Evolutionary conservation across 108 stramenopile genomes (phyloP).

Genomic region (Bacterosira constricta): DNA sequence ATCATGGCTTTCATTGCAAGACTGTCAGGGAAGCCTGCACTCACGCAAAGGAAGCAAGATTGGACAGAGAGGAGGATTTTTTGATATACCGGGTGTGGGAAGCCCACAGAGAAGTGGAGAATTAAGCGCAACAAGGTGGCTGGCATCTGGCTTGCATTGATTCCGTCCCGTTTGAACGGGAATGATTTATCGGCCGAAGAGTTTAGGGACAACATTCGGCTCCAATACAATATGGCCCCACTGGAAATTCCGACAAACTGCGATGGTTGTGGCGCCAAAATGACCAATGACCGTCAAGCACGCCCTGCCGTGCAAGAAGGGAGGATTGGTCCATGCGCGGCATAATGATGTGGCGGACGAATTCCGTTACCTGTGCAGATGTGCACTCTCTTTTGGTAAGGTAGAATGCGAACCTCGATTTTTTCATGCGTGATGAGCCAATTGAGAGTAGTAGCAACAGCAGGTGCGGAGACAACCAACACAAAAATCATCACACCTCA

Average conservation of each 20-base stretch:
- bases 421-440: neutral
- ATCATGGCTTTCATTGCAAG: no score
- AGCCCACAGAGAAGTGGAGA: no score
- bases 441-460: neutral
- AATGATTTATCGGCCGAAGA: conserved; percentile 20
- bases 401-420: neutral
- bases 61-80: no score
- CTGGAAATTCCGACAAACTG: neutral
- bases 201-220: conserved; percentile 26
- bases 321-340: neutral
- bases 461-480: no score
- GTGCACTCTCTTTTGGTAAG: neutral
- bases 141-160: no score
- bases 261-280: conserved; percentile 15
- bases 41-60: no score
- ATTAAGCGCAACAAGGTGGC: no score
- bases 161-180: no score
- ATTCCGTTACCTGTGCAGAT: conserved; percentile 14
- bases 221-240: conserved; percentile 5
- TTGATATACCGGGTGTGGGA: no score
- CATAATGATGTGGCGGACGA: conserved; percentile 17
- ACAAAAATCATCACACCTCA: no score
- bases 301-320: neutral
- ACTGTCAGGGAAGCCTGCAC: no score
- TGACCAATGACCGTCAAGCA: conserved; percentile 19